phyloP scores from a whole-genome alignment of 2,329 filamentous ascomycete species.

The Hortaea werneckii region DNA sequence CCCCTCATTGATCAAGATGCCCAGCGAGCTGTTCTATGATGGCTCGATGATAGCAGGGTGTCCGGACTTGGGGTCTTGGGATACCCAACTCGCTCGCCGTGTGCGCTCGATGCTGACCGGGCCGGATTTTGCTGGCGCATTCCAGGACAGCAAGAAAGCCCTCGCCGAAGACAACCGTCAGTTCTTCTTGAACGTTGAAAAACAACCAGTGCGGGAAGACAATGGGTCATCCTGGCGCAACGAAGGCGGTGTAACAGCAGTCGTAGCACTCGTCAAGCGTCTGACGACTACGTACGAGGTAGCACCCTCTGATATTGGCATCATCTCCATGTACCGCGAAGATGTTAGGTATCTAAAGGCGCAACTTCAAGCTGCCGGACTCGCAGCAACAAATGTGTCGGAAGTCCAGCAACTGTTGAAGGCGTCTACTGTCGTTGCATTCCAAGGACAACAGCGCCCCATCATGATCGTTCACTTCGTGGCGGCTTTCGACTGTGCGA shows the following conservation, averaged over 20 bases:
- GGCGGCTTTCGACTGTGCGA: neutral
- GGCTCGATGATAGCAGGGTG: neutral
- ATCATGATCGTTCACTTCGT: slow-evolving; percentile 9
- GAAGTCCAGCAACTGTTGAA: neutral
- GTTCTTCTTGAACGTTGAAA: neutral
- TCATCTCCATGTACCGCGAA: slow-evolving; percentile 2
- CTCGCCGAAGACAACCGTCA: neutral
- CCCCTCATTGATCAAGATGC: neutral
- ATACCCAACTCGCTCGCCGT: neutral
- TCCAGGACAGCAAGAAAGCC: neutral
- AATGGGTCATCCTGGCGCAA: neutral
- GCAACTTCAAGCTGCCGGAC: neutral
- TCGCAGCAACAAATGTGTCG: neutral
- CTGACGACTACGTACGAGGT: neutral
- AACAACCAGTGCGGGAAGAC: neutral
- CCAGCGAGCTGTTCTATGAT: neutral
- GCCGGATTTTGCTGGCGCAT: neutral
- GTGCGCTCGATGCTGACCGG: neutral
- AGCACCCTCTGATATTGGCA: neutral
- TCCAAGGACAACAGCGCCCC: slow-evolving; percentile 4
- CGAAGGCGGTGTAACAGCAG: neutral
- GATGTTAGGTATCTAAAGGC: neutral
- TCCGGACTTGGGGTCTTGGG: no score
- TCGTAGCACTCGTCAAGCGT: no score
- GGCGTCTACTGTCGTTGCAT: slow-evolving; percentile 4